phyloP scores from a whole-genome alignment of 306 rosid genomes.

The Phaseolus lunatus region DNA sequence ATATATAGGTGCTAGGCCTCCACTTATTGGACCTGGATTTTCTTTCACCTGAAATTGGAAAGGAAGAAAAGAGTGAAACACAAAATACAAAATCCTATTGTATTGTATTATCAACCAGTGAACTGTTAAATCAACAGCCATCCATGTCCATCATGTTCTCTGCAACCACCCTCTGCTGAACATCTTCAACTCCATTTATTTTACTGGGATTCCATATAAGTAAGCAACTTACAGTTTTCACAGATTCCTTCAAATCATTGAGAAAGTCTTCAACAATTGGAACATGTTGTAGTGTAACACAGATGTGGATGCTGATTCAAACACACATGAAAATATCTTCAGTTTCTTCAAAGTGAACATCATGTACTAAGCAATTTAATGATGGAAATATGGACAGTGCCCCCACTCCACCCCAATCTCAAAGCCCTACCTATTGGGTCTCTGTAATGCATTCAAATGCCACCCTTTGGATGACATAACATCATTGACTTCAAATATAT shows the following conservation, averaged over 20 bases:
- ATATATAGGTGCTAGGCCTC: conserved; percentile 94
- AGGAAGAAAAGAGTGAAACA: conserved; percentile 5
- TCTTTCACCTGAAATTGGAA: conserved; percentile 70
- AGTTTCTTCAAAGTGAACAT: conserved; percentile 39
- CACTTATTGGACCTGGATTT: conserved; percentile 90
- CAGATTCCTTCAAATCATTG: conserved; percentile 76
- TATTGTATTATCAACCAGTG: not conserved
- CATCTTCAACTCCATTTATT: conserved; percentile 8
- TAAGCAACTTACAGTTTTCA: conserved; percentile 69
- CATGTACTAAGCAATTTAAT: conserved; percentile 18
- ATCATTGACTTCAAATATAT: conserved; percentile 95
- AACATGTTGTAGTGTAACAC: conserved; percentile 90
- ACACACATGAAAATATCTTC: conserved; percentile 31
- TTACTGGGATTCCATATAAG: conserved; percentile 22
- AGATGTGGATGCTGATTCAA: conserved; percentile 84
- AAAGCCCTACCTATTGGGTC: conserved; percentile 79
- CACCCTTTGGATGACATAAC: conserved; percentile 91
- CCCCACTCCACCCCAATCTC: not conserved
- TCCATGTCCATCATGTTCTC: not conserved
- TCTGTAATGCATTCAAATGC: conserved; percentile 98
- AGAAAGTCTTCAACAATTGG: conserved; percentile 75
- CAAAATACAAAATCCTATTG: conserved; percentile 8
- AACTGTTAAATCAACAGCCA: conserved; percentile 36
- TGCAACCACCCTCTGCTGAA: conserved; percentile 24
- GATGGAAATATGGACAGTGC: not conserved